Percentiles rank a stretch among this genome's conserved stretches.
Conservation (phyloP, 768 basidiomycete genomes). For the Phanerodontia chrysosporium region DNA sequence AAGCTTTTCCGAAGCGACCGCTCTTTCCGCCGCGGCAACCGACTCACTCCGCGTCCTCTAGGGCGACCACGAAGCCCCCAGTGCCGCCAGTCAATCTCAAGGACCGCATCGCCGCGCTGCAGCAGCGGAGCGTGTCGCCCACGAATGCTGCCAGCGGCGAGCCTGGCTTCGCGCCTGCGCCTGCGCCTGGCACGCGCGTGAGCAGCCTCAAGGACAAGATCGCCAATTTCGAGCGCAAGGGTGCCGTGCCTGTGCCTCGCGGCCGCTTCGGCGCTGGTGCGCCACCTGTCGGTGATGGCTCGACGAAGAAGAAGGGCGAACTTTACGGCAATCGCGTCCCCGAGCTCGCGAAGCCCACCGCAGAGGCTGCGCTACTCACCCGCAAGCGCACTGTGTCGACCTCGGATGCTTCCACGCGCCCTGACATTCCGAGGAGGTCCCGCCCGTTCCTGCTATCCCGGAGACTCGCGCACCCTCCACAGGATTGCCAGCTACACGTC, state of each 20-base stretch:
- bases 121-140: constrained; percentile 44
- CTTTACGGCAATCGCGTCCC: constrained; percentile 72
- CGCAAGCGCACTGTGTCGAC: constrained; percentile 15
- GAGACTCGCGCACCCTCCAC: not conserved
- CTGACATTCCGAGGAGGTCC: not conserved
- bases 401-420: constrained; percentile 12
- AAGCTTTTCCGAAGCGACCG: constrained; percentile 2
- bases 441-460: not conserved
- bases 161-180: not conserved
- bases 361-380: constrained; percentile 6
- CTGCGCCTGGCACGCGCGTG: constrained; percentile 1
- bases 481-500: not conserved
- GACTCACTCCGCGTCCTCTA: constrained; percentile 8
- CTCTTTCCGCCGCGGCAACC: not conserved
- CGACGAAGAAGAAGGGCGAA: constrained; percentile 54
- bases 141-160: not conserved
- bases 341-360: constrained; percentile 24
- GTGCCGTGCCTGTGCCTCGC: constrained; percentile 70
- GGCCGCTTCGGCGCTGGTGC: constrained; percentile 69
- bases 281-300: constrained; percentile 47
- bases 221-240: constrained; percentile 76
- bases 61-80: constrained; percentile 22
- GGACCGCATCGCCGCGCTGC: constrained; percentile 79
- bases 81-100: constrained; percentile 52
- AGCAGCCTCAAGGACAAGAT: constrained; percentile 59